Evolutionary conservation across 1,284 basidiomycete species (phyloP), one percentile per base, ranked within the genome.

Genomic region (Cutaneotrichosporon sp.): DNA sequence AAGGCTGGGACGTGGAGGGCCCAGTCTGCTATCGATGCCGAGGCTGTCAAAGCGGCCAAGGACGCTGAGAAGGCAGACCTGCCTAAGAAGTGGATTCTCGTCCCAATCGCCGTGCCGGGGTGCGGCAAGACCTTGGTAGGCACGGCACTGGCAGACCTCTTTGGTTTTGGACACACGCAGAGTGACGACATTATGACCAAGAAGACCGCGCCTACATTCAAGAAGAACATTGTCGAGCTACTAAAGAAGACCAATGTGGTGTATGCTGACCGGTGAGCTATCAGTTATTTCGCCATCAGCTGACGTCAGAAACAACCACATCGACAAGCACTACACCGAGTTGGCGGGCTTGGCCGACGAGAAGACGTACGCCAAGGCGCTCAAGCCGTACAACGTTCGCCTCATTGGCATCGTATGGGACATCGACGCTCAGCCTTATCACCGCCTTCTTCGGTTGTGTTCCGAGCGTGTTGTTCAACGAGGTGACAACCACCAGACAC

Each of bases 41-140:
- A 55, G 43, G 59, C 57, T 42, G 57, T 59, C 34, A 47, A 57
- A 48, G 39, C 55, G 1, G 55, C 46, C 8, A 52, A 59, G 35
- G 63, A 59, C 8, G 53, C 52, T 6, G 57, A 52, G 41, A 67
- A 63, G 46, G 50, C 58, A 22, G 55, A 64, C 12, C 65, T 75
- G 43, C 61, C 70, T 76, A 59, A 85, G n/a, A 92, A 93, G 75
- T 90, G 85, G 0, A 77, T 97, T 51, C 82, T 99, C 50, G 79
- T 92, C 0, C 92, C 96, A 0, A 76, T 97, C 17, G 92, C 91
- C 3, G 82, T 97, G 38, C 94, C 92, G 20, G 93, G 94, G 3
- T 90, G 87, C 68, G 94, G 93, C 85, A 98, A 98, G 79, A 98
- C 96, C 0, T 76, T 87, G 0, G 78, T 98, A 10, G 81, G 87